These are phyloP conservation scores for Corymbia citriodora DNA, from an alignment of 441 rosid genomes.

Conservation along the genomic window DNA sequence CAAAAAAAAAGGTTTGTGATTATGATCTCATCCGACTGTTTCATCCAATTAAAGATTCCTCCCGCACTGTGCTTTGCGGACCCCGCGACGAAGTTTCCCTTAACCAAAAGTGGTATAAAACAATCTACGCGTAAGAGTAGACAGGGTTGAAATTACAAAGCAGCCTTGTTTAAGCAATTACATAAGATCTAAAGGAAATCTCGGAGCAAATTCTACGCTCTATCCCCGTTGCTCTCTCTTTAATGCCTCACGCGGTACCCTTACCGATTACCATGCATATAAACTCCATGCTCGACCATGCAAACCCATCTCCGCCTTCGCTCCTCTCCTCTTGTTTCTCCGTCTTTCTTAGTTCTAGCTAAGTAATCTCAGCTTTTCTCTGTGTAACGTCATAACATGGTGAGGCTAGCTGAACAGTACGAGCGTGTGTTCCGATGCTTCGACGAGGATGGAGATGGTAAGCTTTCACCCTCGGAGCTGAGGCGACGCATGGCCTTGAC, in stretches of 20 bases:
- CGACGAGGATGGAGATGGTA: conserved; percentile 47
- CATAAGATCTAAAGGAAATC: neutral
- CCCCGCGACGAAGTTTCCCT: neutral
- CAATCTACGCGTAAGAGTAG: neutral
- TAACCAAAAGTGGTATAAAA: neutral
- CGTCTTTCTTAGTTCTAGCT: neutral
- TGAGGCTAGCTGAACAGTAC: conserved; percentile 7
- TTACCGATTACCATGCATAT: neutral
- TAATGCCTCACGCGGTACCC: neutral
- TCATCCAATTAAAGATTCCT: neutral
- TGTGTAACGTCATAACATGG: neutral
- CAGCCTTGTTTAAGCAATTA: neutral
- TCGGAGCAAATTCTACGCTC: conserved; percentile 3
- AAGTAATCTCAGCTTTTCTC: neutral
- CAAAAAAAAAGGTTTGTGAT: too few relatives aligned
- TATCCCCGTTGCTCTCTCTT: neutral
- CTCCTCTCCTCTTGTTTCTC: neutral
- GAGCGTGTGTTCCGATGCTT: conserved; percentile 30
- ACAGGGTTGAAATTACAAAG: neutral
- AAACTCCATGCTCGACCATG: neutral
- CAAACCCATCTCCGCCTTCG: neutral
- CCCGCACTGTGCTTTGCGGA: neutral
- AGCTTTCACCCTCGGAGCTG: conserved; percentile 47
- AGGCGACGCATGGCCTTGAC: conserved; percentile 24
- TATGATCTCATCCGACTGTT: neutral